Evolutionary conservation across 257 asterid species (phyloP).

Genomic region (Solanum piurae): DNA sequence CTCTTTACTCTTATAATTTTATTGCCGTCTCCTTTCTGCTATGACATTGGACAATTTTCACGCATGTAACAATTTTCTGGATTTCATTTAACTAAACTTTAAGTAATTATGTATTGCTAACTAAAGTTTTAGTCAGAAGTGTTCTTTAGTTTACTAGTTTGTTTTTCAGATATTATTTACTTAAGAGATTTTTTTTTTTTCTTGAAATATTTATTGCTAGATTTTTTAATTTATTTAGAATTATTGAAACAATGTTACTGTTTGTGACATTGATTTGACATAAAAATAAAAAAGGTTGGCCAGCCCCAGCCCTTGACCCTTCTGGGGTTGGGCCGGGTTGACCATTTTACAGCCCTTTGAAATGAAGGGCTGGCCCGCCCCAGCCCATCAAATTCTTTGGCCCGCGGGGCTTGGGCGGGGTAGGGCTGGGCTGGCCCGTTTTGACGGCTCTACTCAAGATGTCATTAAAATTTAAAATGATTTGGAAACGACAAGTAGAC

Average conservation of each 20-base stretch:
- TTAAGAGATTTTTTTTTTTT: too few relatives aligned
- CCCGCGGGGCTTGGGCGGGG: background rate
- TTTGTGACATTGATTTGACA: too few relatives aligned
- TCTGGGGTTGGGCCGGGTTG: background rate
- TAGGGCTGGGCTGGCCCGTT: background rate
- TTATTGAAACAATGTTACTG: too few relatives aligned
- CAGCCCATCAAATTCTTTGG: background rate
- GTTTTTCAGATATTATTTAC: too few relatives aligned
- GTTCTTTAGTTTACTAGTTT: background rate
- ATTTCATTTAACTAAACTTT: background rate
- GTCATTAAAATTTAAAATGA: too few relatives aligned
- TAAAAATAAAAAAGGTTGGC: background rate
- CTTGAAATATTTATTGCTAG: too few relatives aligned
- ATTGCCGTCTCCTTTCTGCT: background rate
- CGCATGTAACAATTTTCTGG: too few relatives aligned
- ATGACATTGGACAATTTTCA: background rate
- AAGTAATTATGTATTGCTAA: background rate
- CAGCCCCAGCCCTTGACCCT: background rate
- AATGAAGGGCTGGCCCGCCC: background rate
- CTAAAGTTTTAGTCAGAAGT: background rate
- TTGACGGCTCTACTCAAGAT: background rate
- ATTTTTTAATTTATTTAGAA: too few relatives aligned
- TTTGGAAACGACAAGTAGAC: too few relatives aligned
- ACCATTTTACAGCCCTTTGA: background rate
- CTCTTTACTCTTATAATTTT: background rate